Evolutionary conservation across 2,329 filamentous ascomycete genomes (phyloP).

Genomic region (Aspergillus ibericus): DNA sequence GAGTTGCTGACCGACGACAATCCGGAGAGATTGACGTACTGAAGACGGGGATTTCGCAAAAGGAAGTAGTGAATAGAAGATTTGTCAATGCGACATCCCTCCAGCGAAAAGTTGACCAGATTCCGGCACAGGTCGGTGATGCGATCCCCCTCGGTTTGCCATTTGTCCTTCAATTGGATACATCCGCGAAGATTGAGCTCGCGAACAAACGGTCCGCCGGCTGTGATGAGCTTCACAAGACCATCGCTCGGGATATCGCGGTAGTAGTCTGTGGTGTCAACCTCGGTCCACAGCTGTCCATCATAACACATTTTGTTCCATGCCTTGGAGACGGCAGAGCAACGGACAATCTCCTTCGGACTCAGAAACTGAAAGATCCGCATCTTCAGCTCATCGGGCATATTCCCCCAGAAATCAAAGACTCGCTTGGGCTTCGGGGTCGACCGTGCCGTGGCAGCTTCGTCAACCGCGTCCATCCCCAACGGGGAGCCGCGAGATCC

Average conservation of each 20-base stretch:
- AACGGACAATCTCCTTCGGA: constrained; percentile 77
- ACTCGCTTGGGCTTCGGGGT: constrained; percentile 38
- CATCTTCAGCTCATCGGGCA: constrained; percentile 81
- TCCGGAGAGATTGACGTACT: constrained; percentile 84
- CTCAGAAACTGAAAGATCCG: constrained; percentile 73
- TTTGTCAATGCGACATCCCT: constrained; percentile 84
- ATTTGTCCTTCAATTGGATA: constrained; percentile 81
- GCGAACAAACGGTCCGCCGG: constrained; percentile 85
- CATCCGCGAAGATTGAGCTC: constrained; percentile 90
- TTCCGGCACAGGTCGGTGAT: constrained; percentile 85
- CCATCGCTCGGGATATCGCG: constrained; percentile 80
- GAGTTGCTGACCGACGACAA: constrained; percentile 73
- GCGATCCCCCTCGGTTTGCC: constrained; percentile 64
- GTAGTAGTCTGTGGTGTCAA: constrained; percentile 87
- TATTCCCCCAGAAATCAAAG: constrained; percentile 72
- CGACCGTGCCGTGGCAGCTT: constrained; percentile 18
- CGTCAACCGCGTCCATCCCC: constrained; percentile 18
- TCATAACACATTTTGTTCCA: constrained; percentile 89
- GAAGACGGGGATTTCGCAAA: constrained; percentile 72
- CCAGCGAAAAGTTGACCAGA: constrained; percentile 80
- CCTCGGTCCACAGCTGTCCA: constrained; percentile 84
- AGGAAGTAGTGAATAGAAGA: constrained; percentile 75
- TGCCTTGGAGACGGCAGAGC: constrained; percentile 72
- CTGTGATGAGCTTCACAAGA: constrained; percentile 78
- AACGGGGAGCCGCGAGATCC: constrained; percentile 42